Evolutionary conservation across 2,329 filamentous ascomycete species (phyloP).

Genomic region (Arthrobotrys musiformis): DNA sequence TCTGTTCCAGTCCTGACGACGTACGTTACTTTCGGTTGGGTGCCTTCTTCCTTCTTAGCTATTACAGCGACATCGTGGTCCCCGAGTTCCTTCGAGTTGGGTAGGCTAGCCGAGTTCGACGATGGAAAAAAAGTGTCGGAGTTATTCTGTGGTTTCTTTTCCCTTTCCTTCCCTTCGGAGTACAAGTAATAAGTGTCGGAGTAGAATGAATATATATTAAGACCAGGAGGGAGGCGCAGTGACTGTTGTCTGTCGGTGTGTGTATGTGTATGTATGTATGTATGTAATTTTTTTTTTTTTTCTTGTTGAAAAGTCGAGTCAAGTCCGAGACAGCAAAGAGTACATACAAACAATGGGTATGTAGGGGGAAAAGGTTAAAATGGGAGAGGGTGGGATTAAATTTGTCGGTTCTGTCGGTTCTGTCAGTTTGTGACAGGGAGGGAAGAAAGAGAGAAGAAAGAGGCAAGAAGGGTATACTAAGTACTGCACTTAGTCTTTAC

Average conservation of each 20-base stretch:
- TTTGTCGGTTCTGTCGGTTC: not conserved
- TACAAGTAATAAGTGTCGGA: slow-evolving; percentile 28
- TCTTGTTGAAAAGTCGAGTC: too few species aligned
- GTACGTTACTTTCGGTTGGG: slow-evolving; percentile 33
- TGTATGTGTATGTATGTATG: not conserved
- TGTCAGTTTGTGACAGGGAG: not conserved
- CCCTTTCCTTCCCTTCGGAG: slow-evolving; percentile 30
- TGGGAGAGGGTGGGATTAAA: slow-evolving; percentile 34
- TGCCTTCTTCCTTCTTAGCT: slow-evolving; percentile 23
- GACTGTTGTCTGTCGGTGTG: not conserved
- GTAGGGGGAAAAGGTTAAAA: slow-evolving; percentile 24
- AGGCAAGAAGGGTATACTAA: not conserved
- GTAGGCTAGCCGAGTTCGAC: slow-evolving; percentile 53
- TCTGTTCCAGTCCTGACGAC: slow-evolving; percentile 31
- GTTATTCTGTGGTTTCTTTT: not conserved
- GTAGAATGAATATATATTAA: not conserved
- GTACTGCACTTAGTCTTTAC: too few species aligned
- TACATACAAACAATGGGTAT: not conserved
- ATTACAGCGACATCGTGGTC: slow-evolving; percentile 52
- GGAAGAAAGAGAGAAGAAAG: not conserved
- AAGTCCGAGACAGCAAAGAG: not conserved
- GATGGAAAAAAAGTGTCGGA: slow-evolving; percentile 15
- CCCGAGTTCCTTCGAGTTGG: slow-evolving; percentile 40
- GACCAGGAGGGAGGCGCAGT: slow-evolving; percentile 40
- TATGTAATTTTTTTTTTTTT: not conserved